Base-by-base conservation (phyloP, 495 filamentous ascomycete genomes). In the Neurospora sp. region DNA sequence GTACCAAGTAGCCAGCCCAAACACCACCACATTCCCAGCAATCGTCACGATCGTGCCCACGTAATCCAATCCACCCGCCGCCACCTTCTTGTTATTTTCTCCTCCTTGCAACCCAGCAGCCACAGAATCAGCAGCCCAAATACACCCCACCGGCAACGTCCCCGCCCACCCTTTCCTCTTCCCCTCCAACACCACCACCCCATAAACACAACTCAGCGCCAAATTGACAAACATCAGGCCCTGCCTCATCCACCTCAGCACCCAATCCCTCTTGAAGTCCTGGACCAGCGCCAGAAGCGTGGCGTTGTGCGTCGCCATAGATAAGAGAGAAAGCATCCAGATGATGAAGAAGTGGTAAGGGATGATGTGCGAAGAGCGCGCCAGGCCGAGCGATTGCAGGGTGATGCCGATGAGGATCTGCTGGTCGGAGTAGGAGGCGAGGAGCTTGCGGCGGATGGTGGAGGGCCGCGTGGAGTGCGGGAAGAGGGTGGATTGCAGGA, bases 291-390 rank as follows among this genome's bases (percentile, higher is more conserved):
- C 85, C 9, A 90, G 79, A 4, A 90, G 81, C 0, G 86, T 86
- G 22, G 85, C 83, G 69, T 88, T 85, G 78, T 89, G 87, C 12
- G 87, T 87, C 18, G 86, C 85, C 76, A 87, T 90, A 12, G 87
- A 87, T 18, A 90, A 80, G 31, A 88, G 73, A 0, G 85, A 85
- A 4, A 90, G 82, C 82, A 89, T 87, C 87, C 88, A 90, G 70
- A 90, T 82, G 69, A 89, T 81, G 80, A 90, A 89, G 80, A 89
- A 88, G 78, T 90, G 88, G 80, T 90, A 90, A 0, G 86, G 83
- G 10, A 86, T 80, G 74, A 90, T 82, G n/a, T 81, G 78, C 27
- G 81, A 53, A 31, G 83, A 80, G 75, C 86, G 85, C 0, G 83
- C 83, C 1, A 90, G 82, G 9, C 84, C 88, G 44, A 89, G 82